These are phyloP conservation scores for Melampsora americana DNA, from an alignment of 1,284 basidiomycete genomes.

Conservation along the genomic window DNA sequence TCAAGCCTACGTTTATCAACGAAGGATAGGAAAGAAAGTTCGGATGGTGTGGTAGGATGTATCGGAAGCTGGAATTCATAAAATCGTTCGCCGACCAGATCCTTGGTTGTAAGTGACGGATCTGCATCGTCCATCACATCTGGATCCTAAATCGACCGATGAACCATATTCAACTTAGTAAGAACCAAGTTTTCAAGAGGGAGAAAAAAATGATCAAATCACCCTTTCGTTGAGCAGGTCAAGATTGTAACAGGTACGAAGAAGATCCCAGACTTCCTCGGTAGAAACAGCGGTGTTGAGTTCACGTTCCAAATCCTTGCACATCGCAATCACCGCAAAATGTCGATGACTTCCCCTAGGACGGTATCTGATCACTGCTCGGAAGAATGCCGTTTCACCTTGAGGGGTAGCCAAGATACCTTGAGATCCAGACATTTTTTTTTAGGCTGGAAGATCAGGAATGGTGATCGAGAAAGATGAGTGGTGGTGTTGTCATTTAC, in stretches of 20 bases:
- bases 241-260: conserved; percentile 34
- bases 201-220: neutral
- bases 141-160: conserved; percentile 11
- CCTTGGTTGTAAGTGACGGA: conserved; percentile 6
- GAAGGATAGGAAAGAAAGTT: conserved; percentile 21
- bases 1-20: conserved; percentile 19
- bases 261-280: conserved; percentile 10
- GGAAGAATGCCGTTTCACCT: conserved; percentile 42
- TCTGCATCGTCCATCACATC: conserved; percentile 26
- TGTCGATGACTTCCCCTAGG: conserved; percentile 18
- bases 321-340: conserved; percentile 40
- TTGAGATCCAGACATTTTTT: neutral
- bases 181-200: too few relatives aligned
- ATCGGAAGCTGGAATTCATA: conserved; percentile 42
- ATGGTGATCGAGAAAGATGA: too few relatives aligned
- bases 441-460: neutral
- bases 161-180: neutral
- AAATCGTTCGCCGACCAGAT: conserved; percentile 16
- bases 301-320: conserved; percentile 38
- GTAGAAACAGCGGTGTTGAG: conserved; percentile 19
- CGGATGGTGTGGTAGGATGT: conserved; percentile 18
- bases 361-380: conserved; percentile 29
- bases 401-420: conserved; percentile 11
- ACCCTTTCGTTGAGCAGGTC: conserved; percentile 31
- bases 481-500: too few relatives aligned